Evolutionary conservation across 2,329 filamentous ascomycete genomes (phyloP), one percentile per base, ranked within the genome.

Genomic region (Alternaria postmessia): DNA sequence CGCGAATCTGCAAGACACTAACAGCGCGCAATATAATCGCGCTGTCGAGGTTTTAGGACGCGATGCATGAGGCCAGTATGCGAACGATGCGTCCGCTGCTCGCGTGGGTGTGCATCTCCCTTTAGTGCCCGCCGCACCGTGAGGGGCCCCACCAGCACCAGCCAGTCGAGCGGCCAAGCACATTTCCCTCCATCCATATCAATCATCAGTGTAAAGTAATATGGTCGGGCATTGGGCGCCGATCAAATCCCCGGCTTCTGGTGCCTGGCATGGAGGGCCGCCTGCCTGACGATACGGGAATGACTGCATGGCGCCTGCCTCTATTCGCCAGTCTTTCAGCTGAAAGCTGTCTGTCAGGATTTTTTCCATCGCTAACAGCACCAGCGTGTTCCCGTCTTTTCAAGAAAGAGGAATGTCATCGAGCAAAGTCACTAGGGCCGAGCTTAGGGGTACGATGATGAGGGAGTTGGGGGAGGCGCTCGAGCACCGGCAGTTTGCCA

Each of bases 221-320:
- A 68, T 68, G 59, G 61, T 62, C 60, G 63, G 65, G 61, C 67
- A 67, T 71, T 73, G 68, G 70, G 67, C 68, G 59, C 70, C 47
- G 59, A 63, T 61, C 59, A 59, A 64, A 67, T 70, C 63, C 58
- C 55, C 54, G 52, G 61, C 42, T 49, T 59, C 62, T 52, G 51
- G 65, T 70, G 63, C 66, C 67, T 72, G 69, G 64, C 67, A 56
- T 57, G 49, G 26, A 30, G 51, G 54, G 51, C 48, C 55, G 58
- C 60, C 44, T 62, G 62, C 51, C 43, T 57, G 49, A 48, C 52
- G 36, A 46, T 61, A 49, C 53, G 54, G 42, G 54, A 47, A 49
- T 62, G 62, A 57, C 64, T 66, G 71, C 69, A 71, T 67, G 64
- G 70, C 71, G 66, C 63, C 69, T 56, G 32, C 56, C 47, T 39